Conservation (phyloP, 768 basidiomycete genomes). For the Hortiboletus campestris region DNA sequence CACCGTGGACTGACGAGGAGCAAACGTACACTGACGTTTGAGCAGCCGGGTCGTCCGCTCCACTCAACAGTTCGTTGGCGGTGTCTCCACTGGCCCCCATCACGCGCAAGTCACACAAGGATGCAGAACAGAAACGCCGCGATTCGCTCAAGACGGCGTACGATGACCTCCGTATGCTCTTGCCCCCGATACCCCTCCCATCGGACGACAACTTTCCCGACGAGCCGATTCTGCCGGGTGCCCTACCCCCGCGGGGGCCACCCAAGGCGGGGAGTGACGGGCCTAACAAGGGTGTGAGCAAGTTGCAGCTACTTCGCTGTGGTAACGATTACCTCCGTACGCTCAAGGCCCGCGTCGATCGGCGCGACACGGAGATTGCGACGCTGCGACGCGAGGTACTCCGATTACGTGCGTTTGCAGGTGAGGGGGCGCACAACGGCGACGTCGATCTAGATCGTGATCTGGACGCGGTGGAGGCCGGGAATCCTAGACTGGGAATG, state of each 20-base stretch:
- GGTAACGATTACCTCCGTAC: slow-evolving; percentile 85
- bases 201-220: slow-evolving; percentile 68
- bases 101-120: slow-evolving; percentile 87
- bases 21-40: slow-evolving; percentile 1
- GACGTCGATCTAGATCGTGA: slow-evolving; percentile 30
- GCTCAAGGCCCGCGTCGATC: slow-evolving; percentile 73
- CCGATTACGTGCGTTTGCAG: slow-evolving; percentile 46
- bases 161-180: slow-evolving; percentile 74
- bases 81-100: slow-evolving; percentile 40
- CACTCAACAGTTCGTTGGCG: slow-evolving; percentile 25
- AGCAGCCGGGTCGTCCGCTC: slow-evolving; percentile 34
- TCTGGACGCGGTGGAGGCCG: slow-evolving; percentile 29
- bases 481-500: slow-evolving; percentile 19
- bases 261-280: slow-evolving; percentile 83
- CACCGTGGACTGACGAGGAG: background rate
- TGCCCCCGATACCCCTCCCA: slow-evolving; percentile 87
- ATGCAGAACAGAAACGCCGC: slow-evolving; percentile 94
- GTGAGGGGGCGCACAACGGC: slow-evolving; percentile 20
- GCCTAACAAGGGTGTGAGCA: slow-evolving; percentile 94
- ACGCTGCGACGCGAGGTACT: slow-evolving; percentile 63
- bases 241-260: slow-evolving; percentile 85
- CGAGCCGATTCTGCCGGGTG: slow-evolving; percentile 81
- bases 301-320: slow-evolving; percentile 86
- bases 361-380: slow-evolving; percentile 77
- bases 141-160: slow-evolving; percentile 96